Percentiles rank a stretch among this genome's conserved stretches.
These are phyloP conservation scores for Teratosphaeria epicoccoides DNA, from an alignment of 2,329 filamentous ascomycete species.

Conservation along the genomic window DNA sequence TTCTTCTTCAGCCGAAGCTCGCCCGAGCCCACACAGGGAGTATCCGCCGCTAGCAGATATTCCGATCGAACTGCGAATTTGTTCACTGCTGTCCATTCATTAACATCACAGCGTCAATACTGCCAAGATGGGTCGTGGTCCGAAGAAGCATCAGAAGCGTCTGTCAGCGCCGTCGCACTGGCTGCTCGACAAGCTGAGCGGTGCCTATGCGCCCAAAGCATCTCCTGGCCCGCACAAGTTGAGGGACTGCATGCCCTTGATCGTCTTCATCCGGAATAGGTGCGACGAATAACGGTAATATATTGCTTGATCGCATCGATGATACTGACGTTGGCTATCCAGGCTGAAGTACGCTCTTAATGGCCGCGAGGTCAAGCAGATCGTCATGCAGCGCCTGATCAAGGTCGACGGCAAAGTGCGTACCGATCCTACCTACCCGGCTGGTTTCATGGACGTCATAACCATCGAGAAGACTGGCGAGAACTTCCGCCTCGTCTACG, in stretches of 20 bases:
- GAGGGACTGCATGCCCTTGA: constrained; percentile 95
- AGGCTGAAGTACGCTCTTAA: constrained; percentile 99
- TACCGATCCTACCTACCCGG: constrained; percentile 94
- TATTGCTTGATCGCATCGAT: background rate
- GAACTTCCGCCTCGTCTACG: constrained; percentile 99
- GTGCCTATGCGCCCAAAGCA: constrained; percentile 56
- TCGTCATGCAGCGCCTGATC: constrained; percentile 99
- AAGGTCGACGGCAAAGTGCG: constrained; percentile 99
- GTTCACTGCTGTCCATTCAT: background rate
- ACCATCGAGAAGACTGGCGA: constrained; percentile 99
- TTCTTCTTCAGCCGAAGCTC: no score
- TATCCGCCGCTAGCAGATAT: background rate
- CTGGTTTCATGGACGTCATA: constrained; percentile 99
- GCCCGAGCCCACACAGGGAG: background rate
- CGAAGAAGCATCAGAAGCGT: constrained; percentile 83
- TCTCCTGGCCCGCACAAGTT: constrained; percentile 95
- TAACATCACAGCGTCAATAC: constrained; percentile 18
- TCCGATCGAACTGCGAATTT: background rate
- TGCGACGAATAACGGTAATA: constrained; percentile 24
- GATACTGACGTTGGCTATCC: constrained; percentile 26
- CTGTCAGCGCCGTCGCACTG: constrained; percentile 98
- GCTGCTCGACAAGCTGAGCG: constrained; percentile 99
- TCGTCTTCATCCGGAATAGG: constrained; percentile 88
- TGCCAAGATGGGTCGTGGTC: constrained; percentile 56
- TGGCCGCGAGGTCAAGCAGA: constrained; percentile 91